Percentiles rank a stretch among this genome's conserved stretches.
phyloP scores from a whole-genome alignment of 2,329 filamentous ascomycete genomes.

The Pseudocercospora fuligena region DNA sequence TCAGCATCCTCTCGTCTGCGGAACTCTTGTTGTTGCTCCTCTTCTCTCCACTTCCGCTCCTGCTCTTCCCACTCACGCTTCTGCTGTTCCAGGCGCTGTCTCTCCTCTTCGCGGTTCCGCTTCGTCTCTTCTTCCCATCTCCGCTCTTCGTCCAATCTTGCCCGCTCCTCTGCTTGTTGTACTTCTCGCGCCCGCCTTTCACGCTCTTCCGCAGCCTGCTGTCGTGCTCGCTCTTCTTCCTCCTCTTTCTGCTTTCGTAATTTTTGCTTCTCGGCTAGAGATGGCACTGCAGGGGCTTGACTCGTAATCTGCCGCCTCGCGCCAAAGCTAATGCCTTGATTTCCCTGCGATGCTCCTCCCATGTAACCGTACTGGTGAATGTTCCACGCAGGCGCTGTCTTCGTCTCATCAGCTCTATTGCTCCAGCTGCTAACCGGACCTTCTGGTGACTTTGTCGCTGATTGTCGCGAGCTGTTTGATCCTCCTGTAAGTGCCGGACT shows the following conservation, averaged over 20 bases:
- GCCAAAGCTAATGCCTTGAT: constrained; percentile 91
- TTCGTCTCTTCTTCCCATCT: constrained; percentile 70
- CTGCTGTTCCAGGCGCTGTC: constrained; percentile 67
- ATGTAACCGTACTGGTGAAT: constrained; percentile 98
- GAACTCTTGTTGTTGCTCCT: constrained; percentile 64
- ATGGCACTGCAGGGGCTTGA: constrained; percentile 78
- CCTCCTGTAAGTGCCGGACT: constrained; percentile 55
- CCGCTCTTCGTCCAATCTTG: constrained; percentile 66
- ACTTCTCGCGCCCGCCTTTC: constrained; percentile 55
- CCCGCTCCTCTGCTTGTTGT: constrained; percentile 66
- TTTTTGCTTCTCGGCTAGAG: constrained; percentile 81
- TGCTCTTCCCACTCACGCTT: constrained; percentile 78
- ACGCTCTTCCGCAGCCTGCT: constrained; percentile 56
- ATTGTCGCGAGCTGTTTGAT: constrained; percentile 62
- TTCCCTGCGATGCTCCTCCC: constrained; percentile 95
- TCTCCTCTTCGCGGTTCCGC: constrained; percentile 63
- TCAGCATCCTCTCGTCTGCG: constrained; percentile 74
- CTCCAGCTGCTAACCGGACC: constrained; percentile 86
- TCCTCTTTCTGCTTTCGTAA: constrained; percentile 60
- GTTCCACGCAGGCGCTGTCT: constrained; percentile 92
- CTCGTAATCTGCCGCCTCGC: constrained; percentile 90
- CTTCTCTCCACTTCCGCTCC: constrained; percentile 74
- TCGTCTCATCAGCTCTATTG: constrained; percentile 77
- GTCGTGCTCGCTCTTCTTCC: constrained; percentile 58
- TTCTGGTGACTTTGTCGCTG: constrained; percentile 47